These are phyloP conservation scores for Dichomitus squalens DNA, from an alignment of 1,284 basidiomycete species.

Conservation along the genomic window DNA sequence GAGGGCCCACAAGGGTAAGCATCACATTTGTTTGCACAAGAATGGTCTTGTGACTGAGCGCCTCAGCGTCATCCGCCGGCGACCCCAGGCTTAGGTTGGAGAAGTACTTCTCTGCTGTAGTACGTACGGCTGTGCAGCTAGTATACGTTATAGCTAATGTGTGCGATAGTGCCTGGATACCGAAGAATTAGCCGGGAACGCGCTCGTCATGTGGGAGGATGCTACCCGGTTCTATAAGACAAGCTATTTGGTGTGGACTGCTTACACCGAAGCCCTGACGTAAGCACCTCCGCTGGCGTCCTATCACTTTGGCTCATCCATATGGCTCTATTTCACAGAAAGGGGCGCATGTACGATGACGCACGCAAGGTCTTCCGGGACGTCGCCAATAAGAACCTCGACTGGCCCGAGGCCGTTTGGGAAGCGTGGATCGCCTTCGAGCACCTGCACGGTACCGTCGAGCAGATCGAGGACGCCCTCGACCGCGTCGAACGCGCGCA, in stretches of 20 bases:
- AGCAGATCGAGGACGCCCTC: constrained; percentile 69
- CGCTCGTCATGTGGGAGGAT: constrained; percentile 61
- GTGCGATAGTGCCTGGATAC: constrained; percentile 46
- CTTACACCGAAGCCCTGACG: constrained; percentile 70
- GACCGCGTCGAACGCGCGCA: constrained; percentile 71
- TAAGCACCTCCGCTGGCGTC: constrained; percentile 36
- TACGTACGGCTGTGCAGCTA: constrained; percentile 41
- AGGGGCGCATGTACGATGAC: constrained; percentile 55
- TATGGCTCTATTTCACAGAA: constrained; percentile 39
- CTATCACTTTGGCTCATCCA: neutral
- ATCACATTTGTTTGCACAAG: neutral
- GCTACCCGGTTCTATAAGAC: constrained; percentile 67
- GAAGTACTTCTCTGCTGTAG: constrained; percentile 76
- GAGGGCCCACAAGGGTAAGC: constrained; percentile 57
- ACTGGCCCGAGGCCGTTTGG: constrained; percentile 93
- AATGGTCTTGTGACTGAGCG: constrained; percentile 6
- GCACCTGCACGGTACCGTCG: constrained; percentile 75
- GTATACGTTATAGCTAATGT: constrained; percentile 2
- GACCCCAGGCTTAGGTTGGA: constrained; percentile 74
- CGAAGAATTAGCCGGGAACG: constrained; percentile 52
- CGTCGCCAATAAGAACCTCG: constrained; percentile 69
- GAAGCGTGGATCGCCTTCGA: constrained; percentile 90
- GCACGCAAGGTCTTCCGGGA: constrained; percentile 70
- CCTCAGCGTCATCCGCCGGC: constrained; percentile 43
- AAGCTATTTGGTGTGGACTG: constrained; percentile 70